Evolutionary conservation across 179 eudicot species (phyloP), one percentile per base, ranked within the genome.

Genomic region (Beta macrorhiza): DNA sequence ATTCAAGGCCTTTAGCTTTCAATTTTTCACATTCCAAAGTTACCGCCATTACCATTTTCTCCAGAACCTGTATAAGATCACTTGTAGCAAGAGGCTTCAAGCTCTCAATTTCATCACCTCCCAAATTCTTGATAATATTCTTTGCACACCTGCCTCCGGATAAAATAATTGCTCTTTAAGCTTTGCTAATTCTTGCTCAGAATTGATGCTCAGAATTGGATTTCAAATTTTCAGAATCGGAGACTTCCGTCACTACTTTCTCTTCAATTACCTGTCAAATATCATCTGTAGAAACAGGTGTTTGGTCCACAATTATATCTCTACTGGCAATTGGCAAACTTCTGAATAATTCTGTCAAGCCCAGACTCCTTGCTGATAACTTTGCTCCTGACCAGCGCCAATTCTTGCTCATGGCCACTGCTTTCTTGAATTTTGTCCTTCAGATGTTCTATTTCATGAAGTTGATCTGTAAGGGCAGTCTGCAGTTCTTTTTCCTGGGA

Each of bases 401-500:
- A 79, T 70, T 87, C 89, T 80, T 89, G 81, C 81, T 86, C 87
- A 57, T 83, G 79, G 75, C 56, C 84, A 74, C 45, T 14, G 56
- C 86, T 81, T 71, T 84, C 82, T 87, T 83, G 87, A 67, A 83
- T 77, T 83, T 82, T 87, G 86, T 86, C 91, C 87, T 88, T 87
- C 87, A 91, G 82, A 82, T 81, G 81, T 78, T 90, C 92, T 61
- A 86, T 87, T 87, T 96, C 92, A 58, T 67, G 85, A 84, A 79
- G 80, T 81, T 88, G 94, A 78, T 83, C 80, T 49, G 85, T 85
- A 82, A 92, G 85, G 49, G 82, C 84, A 79, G 91, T 86, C 83
- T 90, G 90, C 72, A 94, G 87, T 74, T 92, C 86, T 82, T 87
- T 91, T 73, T 91, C 92, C 75, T 78, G 89, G 71, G 93, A 85